A percentile compares a stretch with the other conserved stretches of the same genome.
Evolutionary conservation across 768 basidiomycete genomes (phyloP).

Genomic region (Erythrobasidium yunnanense): DNA sequence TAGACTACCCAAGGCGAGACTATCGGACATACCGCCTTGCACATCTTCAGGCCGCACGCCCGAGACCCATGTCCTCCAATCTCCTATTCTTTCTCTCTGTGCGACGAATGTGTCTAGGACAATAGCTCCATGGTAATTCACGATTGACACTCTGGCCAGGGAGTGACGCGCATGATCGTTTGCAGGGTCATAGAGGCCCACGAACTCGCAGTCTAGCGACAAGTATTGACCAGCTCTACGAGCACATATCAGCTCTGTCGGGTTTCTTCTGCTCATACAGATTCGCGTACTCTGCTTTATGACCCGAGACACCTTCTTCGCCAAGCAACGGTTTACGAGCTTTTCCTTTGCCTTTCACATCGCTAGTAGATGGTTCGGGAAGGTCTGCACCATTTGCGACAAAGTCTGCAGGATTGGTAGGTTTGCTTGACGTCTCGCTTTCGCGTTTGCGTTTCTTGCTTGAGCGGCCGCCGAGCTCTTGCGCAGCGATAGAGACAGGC

Average conservation of each 20-base stretch:
- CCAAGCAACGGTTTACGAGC: background rate
- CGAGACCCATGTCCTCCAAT: constrained; percentile 82
- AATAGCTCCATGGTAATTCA: constrained; percentile 68
- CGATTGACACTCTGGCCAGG: constrained; percentile 75
- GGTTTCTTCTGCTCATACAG: background rate
- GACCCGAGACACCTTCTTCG: constrained; percentile 1
- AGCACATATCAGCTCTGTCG: too few species aligned
- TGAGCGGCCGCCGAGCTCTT: background rate
- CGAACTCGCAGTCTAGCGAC: constrained; percentile 94
- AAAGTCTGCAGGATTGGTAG: background rate
- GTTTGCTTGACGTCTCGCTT: background rate
- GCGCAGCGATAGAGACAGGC: constrained; percentile 8
- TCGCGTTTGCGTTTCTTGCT: background rate
- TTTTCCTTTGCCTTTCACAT: constrained; percentile 22
- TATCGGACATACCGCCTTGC: constrained; percentile 50
- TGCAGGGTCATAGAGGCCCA: constrained; percentile 60
- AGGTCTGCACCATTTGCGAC: background rate
- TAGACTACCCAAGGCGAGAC: too few species aligned
- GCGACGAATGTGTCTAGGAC: constrained; percentile 74
- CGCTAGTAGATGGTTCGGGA: background rate
- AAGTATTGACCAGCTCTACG: constrained; percentile 24
- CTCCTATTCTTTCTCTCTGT: constrained; percentile 76
- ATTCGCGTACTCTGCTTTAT: constrained; percentile 7
- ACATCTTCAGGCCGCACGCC: constrained; percentile 71
- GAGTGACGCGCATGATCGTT: constrained; percentile 68